Evolutionary conservation across 1,139 yeast genomes (phyloP).

Genomic region (Scheffersomyces parashehatae): DNA sequence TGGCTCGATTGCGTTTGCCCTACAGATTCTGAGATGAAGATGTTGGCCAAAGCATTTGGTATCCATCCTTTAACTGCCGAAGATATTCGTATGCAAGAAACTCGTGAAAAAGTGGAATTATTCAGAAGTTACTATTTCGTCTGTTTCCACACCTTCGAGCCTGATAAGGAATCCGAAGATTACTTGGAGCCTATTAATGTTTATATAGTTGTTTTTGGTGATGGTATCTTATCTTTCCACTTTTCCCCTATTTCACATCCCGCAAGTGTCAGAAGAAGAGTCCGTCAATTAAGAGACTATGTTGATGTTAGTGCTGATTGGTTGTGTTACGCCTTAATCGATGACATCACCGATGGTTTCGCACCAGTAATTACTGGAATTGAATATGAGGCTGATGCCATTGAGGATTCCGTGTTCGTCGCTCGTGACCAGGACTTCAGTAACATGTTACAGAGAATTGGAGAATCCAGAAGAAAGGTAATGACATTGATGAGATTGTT

Average conservation of each 20-base stretch:
- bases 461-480: constrained; percentile 85
- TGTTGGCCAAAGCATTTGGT: constrained; percentile 69
- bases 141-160: constrained; percentile 80
- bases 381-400: constrained; percentile 89
- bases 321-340: constrained; percentile 91
- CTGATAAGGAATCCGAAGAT: constrained; percentile 74
- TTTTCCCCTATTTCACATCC: constrained; percentile 80
- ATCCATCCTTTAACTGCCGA: constrained; percentile 84
- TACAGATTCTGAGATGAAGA: constrained; percentile 67
- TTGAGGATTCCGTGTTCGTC: constrained; percentile 69
- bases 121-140: constrained; percentile 76
- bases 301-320: constrained; percentile 89
- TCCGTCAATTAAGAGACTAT: constrained; percentile 84
- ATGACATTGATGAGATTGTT: constrained; percentile 90
- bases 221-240: constrained; percentile 84
- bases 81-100: constrained; percentile 82
- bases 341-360: constrained; percentile 91
- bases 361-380: constrained; percentile 87
- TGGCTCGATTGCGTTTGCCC: constrained; percentile 78
- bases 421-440: constrained; percentile 56
- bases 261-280: constrained; percentile 87
- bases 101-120: constrained; percentile 81
- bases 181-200: constrained; percentile 86
- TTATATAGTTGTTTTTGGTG: constrained; percentile 82
- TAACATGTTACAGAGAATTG: constrained; percentile 75